Evolutionary conservation across 768 basidiomycete genomes (phyloP), one percentile per base, ranked within the genome.

Genomic region (Russula ochroleuca): DNA sequence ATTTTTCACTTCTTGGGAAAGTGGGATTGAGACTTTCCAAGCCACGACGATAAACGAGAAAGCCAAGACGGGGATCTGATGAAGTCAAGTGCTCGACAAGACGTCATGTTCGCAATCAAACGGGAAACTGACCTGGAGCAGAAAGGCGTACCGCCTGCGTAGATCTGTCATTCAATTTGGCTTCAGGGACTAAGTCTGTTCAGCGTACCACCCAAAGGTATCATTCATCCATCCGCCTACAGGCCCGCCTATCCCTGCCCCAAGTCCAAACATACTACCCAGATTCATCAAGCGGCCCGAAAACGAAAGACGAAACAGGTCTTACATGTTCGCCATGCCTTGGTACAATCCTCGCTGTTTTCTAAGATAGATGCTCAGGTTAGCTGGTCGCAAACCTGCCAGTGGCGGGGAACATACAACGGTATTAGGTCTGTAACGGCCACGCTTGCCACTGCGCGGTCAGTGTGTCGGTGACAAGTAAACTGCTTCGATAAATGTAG

Each of bases 301-400:
- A 49, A 35, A 21, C 50, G 60, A 65, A 25, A 51, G 50, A 37
- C 11, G 19, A n/a, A 37, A 35, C 13, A 35, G 17, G 2, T 72
- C 84, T 68, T 78, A 92, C 91, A 94, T 84, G 72, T 94, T 94
- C 38, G 88, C 86, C 79, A 93, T 81, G 61, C 94, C 94, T 73
- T 98, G 96, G 71, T 94, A 96, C 10, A 96, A 75, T 2, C 93
- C 95, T 58, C 95, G 82, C 65, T 92, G 86, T 72, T 88, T 88
- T 88, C 69, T 91, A 93, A 21, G 70, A 38, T 52, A 33, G 53
- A 57, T 35, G 48, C 37, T 67, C n/a, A n/a, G n/a, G n/a, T n/a
- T 23, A 63, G 62, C 10, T 54, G 48, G 48, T 51, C 54, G 59
- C 45, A 55, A 61, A 60, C 19, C 40, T 48, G 41, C 8, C 28